Evolutionary conservation across 345 rosid genomes (phyloP).

Genomic region (Zanthoxylum bungeanum): DNA sequence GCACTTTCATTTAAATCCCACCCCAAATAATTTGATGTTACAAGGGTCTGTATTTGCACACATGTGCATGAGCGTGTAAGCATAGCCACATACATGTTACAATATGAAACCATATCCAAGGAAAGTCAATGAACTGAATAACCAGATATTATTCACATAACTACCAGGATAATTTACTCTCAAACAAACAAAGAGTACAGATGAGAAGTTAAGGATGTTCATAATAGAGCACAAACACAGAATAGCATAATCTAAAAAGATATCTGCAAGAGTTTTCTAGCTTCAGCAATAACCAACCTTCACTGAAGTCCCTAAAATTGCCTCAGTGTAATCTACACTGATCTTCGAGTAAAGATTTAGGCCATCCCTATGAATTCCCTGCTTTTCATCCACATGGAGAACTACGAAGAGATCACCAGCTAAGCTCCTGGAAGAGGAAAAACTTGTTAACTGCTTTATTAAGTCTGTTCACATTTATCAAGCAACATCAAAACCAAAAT

Average conservation of each 20-base stretch:
- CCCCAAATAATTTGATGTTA: too few relatives aligned
- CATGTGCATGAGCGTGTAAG: background rate
- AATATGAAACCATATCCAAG: background rate
- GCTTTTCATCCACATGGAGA: slow-evolving; percentile 65
- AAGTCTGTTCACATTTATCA: background rate
- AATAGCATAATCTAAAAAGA: background rate
- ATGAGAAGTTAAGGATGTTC: background rate
- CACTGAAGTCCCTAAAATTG: slow-evolving; percentile 66
- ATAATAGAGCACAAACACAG: background rate
- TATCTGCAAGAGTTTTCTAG: background rate
- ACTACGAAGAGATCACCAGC: slow-evolving; percentile 71
- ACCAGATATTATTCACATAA: background rate
- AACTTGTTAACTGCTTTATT: background rate
- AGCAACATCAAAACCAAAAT: slow-evolving; percentile 3
- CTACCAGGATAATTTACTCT: background rate
- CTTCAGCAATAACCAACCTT: slow-evolving; percentile 42
- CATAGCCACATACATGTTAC: background rate
- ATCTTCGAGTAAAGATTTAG: slow-evolving; percentile 75
- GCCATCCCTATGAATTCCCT: slow-evolving; percentile 79
- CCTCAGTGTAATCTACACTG: slow-evolving; percentile 70
- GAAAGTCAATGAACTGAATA: background rate
- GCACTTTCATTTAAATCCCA: background rate
- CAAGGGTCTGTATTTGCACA: background rate
- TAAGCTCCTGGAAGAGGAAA: slow-evolving; percentile 45
- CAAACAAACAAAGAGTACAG: background rate